Base-by-base conservation (phyloP, 345 rosid species). In the Erucastrum elatum region DNA sequence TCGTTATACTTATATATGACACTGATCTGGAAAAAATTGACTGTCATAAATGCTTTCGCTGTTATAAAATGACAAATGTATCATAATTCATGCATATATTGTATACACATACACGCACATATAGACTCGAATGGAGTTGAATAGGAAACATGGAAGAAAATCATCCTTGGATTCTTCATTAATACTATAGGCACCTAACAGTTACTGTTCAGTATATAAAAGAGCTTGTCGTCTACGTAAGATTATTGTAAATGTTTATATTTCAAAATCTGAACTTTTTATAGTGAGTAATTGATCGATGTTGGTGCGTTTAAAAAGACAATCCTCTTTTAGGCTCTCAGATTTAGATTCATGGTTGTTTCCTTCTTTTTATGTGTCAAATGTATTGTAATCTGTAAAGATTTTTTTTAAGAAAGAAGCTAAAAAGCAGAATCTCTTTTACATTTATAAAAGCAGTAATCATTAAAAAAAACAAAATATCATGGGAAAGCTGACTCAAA, bases 81-180 rank as follows among this genome's bases (percentile, higher is more conserved):
- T 27, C 46, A 61, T 13, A n/a, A 62, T 51, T 59, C 46, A 76
- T 62, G 71, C 27, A 75, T 33, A 9, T 8, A 63, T 2, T 51
- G 1, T 16, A 34, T 62, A 6, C 6, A 6, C 21, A 70, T 3
- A 55, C 1, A 49, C 10, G 1, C 9, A 21, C 8, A 62, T 11
- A 53, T 0, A 41, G 29, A 72, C 74, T 17, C 11, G 16, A 61
- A 62, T 72, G 69, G 72, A 74, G 70, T 61, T 62, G 79, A 80
- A 68, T 80, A 75, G 13, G 75, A 80, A 79, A 75, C 60, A 63
- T 11, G 16, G 59, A 10, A 68, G 44, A 74, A 73, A 80, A 80
- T 75, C 79, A 68, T 68, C 76, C 67, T 80, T 68, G 79, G 83
- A 80, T 80, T 80, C 83, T 80, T 62, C 67, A 75, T 75, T 68